Percentiles rank a stretch among this genome's conserved stretches.
phyloP scores from a whole-genome alignment of 2,329 filamentous ascomycete species.

The Clarireedia monteithiana region DNA sequence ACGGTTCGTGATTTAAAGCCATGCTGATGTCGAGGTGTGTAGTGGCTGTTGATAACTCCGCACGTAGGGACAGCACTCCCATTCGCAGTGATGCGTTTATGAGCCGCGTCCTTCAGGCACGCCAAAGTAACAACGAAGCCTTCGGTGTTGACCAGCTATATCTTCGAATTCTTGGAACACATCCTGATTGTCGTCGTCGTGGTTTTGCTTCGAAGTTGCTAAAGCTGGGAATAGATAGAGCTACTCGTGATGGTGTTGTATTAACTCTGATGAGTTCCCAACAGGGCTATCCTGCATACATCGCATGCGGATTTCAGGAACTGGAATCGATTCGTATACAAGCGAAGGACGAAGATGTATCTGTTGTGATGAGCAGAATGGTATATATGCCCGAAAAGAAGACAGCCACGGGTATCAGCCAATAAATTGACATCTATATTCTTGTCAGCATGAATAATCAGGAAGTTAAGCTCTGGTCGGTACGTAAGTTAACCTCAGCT shows the following conservation, averaged over 20 bases:
- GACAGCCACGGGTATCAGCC: not conserved
- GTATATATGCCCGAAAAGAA: not conserved
- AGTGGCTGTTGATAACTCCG: not conserved
- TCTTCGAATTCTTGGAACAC: not conserved
- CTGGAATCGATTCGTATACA: not conserved
- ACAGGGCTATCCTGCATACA: not conserved
- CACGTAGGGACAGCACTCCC: not conserved
- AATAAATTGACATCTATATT: not conserved
- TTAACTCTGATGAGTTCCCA: not conserved
- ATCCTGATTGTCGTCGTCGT: not conserved
- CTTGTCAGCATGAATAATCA: not conserved
- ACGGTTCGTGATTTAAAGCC: too few relatives aligned
- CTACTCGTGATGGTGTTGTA: not conserved
- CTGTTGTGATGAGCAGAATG: not conserved
- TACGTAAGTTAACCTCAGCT: too few relatives aligned
- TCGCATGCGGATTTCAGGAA: not conserved
- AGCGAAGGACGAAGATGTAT: not conserved
- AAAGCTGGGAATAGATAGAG: conserved; percentile 1
- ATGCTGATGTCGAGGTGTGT: too few relatives aligned
- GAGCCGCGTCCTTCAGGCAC: not conserved
- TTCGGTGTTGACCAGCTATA: not conserved
- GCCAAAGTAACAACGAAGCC: not conserved
- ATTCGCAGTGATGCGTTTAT: not conserved
- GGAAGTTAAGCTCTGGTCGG: too few relatives aligned
- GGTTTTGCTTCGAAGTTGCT: not conserved